Evolutionary conservation across 2,329 filamentous ascomycete genomes (phyloP), one percentile per base, ranked within the genome.

Genomic region (Neofusicoccum parvum): DNA sequence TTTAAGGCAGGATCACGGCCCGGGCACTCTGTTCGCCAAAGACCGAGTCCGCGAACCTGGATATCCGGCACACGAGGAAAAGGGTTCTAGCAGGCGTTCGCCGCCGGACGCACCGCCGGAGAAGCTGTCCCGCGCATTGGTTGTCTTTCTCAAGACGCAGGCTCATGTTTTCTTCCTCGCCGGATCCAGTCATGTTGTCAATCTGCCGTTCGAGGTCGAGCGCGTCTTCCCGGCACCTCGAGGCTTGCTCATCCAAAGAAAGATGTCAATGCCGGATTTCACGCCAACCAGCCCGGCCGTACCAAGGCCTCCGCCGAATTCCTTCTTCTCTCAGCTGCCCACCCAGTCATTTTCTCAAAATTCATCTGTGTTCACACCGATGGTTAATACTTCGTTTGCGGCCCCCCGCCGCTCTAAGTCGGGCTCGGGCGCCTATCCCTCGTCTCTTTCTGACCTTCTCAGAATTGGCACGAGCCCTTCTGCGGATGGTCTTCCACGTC

Each of bases 191-290:
- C 92, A 99, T 83, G 87, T 97, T 66, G 85, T 98, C 54, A 92
- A 97, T 75, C 87, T 99, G 73, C 94, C 94, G 1, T 99, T 99
- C 74, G 94, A 98, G 79, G 91, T 97, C 48, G 92, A 97, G 74
- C 88, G 88, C 62, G 93, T 92, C 36, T 92, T 94, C 76, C 88
- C 94, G 41, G 91, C 92, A 12, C 91, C 93, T 5, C 84, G 88
- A 37, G 95, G 95, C 32, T 85, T 98, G 58, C 85, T 99, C 20
- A 87, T 99, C 65, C 94, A 98, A 78, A 86, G 94, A 67, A 96
- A 90, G 74, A 82, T 89, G 48, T 83, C 82, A 80, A 66, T 86
- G 82, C 36, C 82, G 80, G 69, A 73, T 37, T 69, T 71, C 32
- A 51, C 67, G 53, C 67, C 73, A 50, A 66, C 75, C 37, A 79